Conservation (phyloP, 129 eudicot genomes). For the Helianthus tuberosus region DNA sequence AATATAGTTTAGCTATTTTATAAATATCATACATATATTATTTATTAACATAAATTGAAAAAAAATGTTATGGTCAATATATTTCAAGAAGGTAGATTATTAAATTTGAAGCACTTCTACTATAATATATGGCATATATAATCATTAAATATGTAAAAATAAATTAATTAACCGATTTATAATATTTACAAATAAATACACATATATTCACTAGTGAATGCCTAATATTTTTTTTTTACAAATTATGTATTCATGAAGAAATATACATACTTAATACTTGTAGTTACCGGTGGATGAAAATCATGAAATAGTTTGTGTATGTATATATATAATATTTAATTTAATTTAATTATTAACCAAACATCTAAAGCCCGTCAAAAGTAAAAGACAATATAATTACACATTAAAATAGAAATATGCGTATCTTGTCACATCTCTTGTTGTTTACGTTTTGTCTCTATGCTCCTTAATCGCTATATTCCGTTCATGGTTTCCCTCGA, state of each 20-base stretch:
- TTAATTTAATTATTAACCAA: not conserved
- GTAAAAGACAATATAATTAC: not conserved
- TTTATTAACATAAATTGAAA: not conserved
- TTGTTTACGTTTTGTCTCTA: constrained; percentile 34
- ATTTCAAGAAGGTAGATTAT: not conserved
- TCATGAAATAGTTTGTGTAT: not conserved
- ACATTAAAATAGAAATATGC: constrained; percentile 14
- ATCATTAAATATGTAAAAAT: too few relatives aligned
- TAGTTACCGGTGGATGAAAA: too few relatives aligned
- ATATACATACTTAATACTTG: too few relatives aligned
- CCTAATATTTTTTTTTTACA: too few relatives aligned
- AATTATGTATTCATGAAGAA: too few relatives aligned
- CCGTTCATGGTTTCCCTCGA: constrained; percentile 38
- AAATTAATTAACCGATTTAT: too few relatives aligned
- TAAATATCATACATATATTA: not conserved
- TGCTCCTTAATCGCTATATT: constrained; percentile 20
- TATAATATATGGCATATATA: too few relatives aligned
- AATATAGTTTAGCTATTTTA: not conserved
- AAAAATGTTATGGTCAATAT: constrained; percentile 2
- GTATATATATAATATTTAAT: not conserved
- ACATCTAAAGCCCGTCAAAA: not conserved
- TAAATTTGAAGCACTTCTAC: not conserved
- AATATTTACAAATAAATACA: too few relatives aligned
- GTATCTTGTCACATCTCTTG: constrained; percentile 35
- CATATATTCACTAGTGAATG: too few relatives aligned